Evolutionary conservation across 2,329 filamentous ascomycete genomes (phyloP), one percentile per base, ranked within the genome.

Genomic region (Albifimbria verrucaria): DNA sequence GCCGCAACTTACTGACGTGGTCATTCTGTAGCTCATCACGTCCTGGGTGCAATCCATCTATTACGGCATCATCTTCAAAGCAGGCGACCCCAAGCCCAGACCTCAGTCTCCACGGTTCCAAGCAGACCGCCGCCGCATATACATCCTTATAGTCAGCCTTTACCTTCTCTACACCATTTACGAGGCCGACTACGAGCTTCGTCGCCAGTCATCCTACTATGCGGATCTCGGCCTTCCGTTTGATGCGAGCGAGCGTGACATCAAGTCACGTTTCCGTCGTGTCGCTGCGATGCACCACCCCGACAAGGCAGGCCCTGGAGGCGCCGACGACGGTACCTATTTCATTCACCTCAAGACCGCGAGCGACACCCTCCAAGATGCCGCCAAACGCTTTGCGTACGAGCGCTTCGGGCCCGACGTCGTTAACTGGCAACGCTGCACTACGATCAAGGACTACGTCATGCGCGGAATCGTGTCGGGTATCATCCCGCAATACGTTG

Each of bases 81-180:
- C 92, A 46, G 94, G 94, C 65, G 86, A 92, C 57, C 89, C 89
- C 15, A 89, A 88, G 55, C 93, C 88, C 2, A 82, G 74, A 53
- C 83, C 88, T 32, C 83, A 89, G 69, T 78, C 81, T n/a, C 79
- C 85, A 2, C 85, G 85, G 59, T 90, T 83, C 68, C 77, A 80
- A 57, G 79, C 81, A 53, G 90, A 97, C 75, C 87, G 91, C 55
- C 88, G 89, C 53, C 83, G 85, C 62, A 93, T 97, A 68, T 86
- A 94, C 68, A 87, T 93, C 66, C 77, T 87, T 61, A 90, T 97
- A 64, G 87, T 97, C 49, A 77, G 87, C 48, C 74, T 83, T 55
- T 99, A 97, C 74, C 89, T 97, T 36, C 73, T 88, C 59, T 97
- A 96, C 78, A 96, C 92, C 46, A 85, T 97, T 63, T 94, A 92